Conservation (phyloP, 768 basidiomycete genomes). For the Trametes meyenii region DNA sequence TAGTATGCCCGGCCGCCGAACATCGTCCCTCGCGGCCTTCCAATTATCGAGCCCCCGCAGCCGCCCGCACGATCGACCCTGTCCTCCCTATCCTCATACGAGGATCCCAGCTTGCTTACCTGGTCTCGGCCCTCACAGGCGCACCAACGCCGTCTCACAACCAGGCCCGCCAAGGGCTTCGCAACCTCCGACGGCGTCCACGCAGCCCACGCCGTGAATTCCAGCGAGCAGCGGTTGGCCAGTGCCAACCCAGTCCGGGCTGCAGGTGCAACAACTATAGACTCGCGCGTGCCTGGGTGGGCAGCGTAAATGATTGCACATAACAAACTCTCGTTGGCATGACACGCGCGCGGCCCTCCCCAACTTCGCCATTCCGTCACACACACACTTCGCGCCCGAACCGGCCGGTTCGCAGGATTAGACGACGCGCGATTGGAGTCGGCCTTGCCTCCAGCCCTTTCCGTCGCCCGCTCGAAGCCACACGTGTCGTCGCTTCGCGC, state of each 20-base stretch:
- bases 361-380: slow-evolving; percentile 7
- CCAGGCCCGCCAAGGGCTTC: background rate
- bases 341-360: slow-evolving; percentile 7
- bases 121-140: background rate
- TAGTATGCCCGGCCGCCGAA: slow-evolving; percentile 14
- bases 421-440: slow-evolving; percentile 9
- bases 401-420: slow-evolving; percentile 8
- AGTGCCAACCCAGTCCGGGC: too few relatives aligned
- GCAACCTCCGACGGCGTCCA: background rate
- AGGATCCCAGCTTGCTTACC: background rate
- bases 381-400: slow-evolving; percentile 10
- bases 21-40: background rate
- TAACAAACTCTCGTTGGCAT: slow-evolving; percentile 20
- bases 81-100: background rate
- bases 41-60: background rate
- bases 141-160: background rate
- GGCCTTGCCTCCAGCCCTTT: slow-evolving; percentile 3
- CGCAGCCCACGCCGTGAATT: too few relatives aligned
- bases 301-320: background rate
- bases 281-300: slow-evolving; percentile 7
- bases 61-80: slow-evolving; percentile 12
- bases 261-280: background rate
- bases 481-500: slow-evolving; percentile 4
- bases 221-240: too few relatives aligned
- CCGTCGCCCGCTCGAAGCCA: background rate